Base-by-base conservation (phyloP, 2,329 filamentous ascomycete genomes). In the Ophiocordyceps camponoti-saundersi region DNA sequence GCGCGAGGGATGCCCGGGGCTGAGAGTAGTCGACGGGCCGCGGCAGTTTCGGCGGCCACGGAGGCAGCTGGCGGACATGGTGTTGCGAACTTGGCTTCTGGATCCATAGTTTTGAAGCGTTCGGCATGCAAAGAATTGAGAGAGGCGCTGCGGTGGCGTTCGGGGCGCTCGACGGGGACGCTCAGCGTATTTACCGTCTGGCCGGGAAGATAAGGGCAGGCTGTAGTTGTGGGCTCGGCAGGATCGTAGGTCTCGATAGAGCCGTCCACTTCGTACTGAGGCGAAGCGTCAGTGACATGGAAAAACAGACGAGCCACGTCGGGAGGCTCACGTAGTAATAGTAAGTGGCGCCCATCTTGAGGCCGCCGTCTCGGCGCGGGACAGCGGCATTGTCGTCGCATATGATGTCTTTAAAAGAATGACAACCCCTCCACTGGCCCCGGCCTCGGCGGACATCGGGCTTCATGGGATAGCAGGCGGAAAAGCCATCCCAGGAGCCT, bases 401-500 rank as follows among this genome's bases (percentile, higher is more conserved):
- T 55, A 86, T 79, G 58, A 93, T 92, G 61, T 92, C 79, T 51
- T 82, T 79, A 64, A 95, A 95, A 36, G 77, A 77, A 67, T 92
- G 85, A 61, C 87, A 94, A 42, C 88, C 90, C 57, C 80, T 80
- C 88, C 88, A 95, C 62, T 86, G 79, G 51, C 80, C 79, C 48
- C 71, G 72, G 53, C 85, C 83, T 55, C 83, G 79, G 59, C 83
- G 79, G 52, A 67, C 68, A 65, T 96, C 90, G 55, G 80, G 77
- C 61, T 90, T 79, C 80, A 96, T 88, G 43, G 69, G 70, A 69
- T 95, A 90, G 45, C 78, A 70, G 58, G 75, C 79, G 50, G 73
- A 71, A 65, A 95, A 95, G 68, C 95, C 95, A 68, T 95, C 89
- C 90, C 90, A 96, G 52, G 88, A 95, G 51, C 90, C 90, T 55